A percentile compares a stretch with the other conserved stretches of the same genome.
These are phyloP conservation scores for Davidsoniella eucalypti DNA, from an alignment of 2,329 filamentous ascomycete genomes.

Conservation along the genomic window DNA sequence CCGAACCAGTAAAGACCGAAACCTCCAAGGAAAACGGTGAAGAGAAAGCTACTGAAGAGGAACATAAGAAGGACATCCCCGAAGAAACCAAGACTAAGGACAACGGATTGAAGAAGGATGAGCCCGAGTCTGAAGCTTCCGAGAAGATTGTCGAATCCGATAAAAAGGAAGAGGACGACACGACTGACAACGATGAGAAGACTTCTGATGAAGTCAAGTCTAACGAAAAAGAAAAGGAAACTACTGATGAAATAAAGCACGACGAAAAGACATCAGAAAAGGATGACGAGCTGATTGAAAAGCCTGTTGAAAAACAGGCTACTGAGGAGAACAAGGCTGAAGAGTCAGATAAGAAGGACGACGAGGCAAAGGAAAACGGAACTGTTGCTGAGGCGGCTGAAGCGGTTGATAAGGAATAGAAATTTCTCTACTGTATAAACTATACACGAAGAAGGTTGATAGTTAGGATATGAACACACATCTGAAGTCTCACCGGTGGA, in stretches of 20 bases:
- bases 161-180: not conserved
- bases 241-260: conserved; percentile 14
- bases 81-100: not conserved
- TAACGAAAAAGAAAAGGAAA: conserved; percentile 10
- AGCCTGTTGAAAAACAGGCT: not conserved
- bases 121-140: conserved; percentile 3
- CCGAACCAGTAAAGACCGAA: not conserved
- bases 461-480: no score
- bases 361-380: not conserved
- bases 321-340: not conserved
- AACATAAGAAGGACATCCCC: not conserved
- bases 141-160: not conserved
- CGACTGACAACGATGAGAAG: no score
- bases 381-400: not conserved
- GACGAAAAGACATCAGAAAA: conserved; percentile 3
- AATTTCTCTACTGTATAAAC: not conserved
- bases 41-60: conserved; percentile 19
- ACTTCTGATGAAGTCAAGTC: not conserved
- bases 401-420: not conserved
- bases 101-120: conserved; percentile 8
- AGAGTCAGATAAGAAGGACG: not conserved
- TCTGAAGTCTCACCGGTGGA: no score
- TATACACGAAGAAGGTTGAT: not conserved
- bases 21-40: conserved; percentile 1
- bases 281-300: not conserved